phyloP scores from a whole-genome alignment of 2,329 filamentous ascomycete genomes.

The Pseudocercospora fijiensis region DNA sequence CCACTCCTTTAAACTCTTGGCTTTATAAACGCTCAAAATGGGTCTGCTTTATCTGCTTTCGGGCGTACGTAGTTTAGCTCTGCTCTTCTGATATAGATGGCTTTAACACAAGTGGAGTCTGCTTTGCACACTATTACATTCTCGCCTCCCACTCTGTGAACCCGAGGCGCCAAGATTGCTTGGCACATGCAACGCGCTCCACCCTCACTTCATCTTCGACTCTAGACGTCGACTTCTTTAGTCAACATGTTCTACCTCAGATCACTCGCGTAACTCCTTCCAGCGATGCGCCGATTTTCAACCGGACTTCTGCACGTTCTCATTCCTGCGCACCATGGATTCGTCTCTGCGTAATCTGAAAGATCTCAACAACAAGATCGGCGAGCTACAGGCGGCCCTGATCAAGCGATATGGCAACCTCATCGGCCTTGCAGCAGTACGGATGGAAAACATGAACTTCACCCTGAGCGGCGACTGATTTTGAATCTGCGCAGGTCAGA shows the following conservation, averaged over 20 bases:
- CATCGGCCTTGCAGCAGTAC: conserved; percentile 54
- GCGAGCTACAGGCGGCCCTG: conserved; percentile 42
- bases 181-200: not conserved
- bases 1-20: conserved; percentile 4
- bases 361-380: conserved; percentile 43
- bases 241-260: not conserved
- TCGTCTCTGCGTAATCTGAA: conserved; percentile 45
- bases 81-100: conserved; percentile 7
- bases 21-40: conserved; percentile 10
- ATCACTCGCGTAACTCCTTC: not conserved
- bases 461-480: not conserved
- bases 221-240: not conserved
- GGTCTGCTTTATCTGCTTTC: conserved; percentile 9
- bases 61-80: conserved; percentile 7
- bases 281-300: not conserved
- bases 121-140: not conserved
- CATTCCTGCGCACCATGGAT: conserved; percentile 38
- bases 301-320: not conserved
- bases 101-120: not conserved
- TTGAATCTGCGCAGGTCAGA: conserved; percentile 40
- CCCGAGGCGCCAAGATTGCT: not conserved
- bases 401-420: conserved; percentile 58
- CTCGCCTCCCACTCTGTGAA: not conserved
- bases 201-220: not conserved
- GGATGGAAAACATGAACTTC: not conserved